These are phyloP conservation scores for Parastagonospora avenae DNA, from an alignment of 2,329 filamentous ascomycete species.

Conservation along the genomic window DNA sequence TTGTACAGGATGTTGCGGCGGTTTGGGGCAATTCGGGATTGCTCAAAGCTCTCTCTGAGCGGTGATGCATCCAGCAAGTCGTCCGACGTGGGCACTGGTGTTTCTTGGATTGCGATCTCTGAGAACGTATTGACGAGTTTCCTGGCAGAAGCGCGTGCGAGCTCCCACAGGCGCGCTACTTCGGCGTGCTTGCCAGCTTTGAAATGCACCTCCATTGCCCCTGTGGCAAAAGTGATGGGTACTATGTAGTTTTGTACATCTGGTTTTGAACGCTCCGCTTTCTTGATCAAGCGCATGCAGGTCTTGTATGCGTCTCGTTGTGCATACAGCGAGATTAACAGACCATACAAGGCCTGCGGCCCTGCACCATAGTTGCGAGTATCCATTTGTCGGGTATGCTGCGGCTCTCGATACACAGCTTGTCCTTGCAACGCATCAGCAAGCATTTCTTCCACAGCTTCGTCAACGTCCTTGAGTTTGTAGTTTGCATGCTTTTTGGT, in stretches of 20 bases:
- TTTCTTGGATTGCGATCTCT: slow-evolving; percentile 43
- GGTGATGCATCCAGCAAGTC: slow-evolving; percentile 26
- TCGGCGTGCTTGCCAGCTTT: slow-evolving; percentile 62
- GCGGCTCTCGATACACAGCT: slow-evolving; percentile 32
- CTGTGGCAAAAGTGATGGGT: slow-evolving; percentile 49
- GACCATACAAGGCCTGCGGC: slow-evolving; percentile 59
- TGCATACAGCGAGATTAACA: slow-evolving; percentile 62
- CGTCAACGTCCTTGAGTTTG: slow-evolving; percentile 32
- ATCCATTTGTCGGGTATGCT: slow-evolving; percentile 25
- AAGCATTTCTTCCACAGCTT: slow-evolving; percentile 33
- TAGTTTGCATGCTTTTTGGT: slow-evolving; percentile 16
- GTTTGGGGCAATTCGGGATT: slow-evolving; percentile 31
- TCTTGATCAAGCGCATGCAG: slow-evolving; percentile 34
- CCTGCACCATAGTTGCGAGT: slow-evolving; percentile 48
- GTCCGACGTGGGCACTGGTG: slow-evolving; percentile 10
- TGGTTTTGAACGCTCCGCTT: slow-evolving; percentile 21
- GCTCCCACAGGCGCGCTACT: slow-evolving; percentile 70
- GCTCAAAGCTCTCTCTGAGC: slow-evolving; percentile 21
- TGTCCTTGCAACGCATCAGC: slow-evolving; percentile 32
- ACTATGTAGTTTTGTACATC: slow-evolving; percentile 19
- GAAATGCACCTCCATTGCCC: slow-evolving; percentile 71
- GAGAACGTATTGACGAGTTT: slow-evolving; percentile 43
- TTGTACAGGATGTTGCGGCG: slow-evolving; percentile 57
- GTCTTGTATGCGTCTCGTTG: slow-evolving; percentile 52
- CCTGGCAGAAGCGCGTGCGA: slow-evolving; percentile 61